phyloP scores from a whole-genome alignment of 805 yeast species.

The Kuraishia ogatae region DNA sequence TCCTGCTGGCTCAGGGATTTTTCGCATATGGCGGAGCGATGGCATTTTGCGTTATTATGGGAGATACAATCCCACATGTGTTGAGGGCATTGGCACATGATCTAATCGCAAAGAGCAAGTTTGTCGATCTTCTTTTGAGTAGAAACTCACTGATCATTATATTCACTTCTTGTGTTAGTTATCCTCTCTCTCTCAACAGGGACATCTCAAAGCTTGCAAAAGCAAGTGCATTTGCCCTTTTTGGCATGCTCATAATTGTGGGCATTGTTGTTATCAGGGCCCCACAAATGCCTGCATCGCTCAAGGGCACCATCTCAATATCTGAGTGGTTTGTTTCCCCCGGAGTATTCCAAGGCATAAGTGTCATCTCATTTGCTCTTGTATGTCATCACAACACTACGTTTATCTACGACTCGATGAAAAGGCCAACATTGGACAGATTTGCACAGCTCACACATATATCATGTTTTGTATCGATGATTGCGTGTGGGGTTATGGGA shows the following conservation, averaged over 20 bases:
- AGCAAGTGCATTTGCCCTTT: slow-evolving; percentile 77
- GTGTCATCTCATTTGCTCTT: slow-evolving; percentile 91
- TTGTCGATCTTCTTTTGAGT: slow-evolving; percentile 47
- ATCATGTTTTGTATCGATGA: slow-evolving; percentile 73
- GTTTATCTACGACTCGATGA: slow-evolving; percentile 78
- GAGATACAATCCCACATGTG: slow-evolving; percentile 92
- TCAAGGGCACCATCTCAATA: slow-evolving; percentile 38
- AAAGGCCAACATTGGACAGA: slow-evolving; percentile 64
- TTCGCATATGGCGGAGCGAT: slow-evolving; percentile 93
- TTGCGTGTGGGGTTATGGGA: slow-evolving; percentile 73
- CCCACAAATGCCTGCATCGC: slow-evolving; percentile 41
- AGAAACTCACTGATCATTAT: slow-evolving; percentile 65
- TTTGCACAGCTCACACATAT: slow-evolving; percentile 76
- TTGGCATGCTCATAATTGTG: slow-evolving; percentile 79
- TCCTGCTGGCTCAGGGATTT: slow-evolving; percentile 70
- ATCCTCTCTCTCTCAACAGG: slow-evolving; percentile 71
- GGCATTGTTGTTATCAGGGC: slow-evolving; percentile 66
- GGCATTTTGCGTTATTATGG: slow-evolving; percentile 91
- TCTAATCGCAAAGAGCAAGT: slow-evolving; percentile 22
- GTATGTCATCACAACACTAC: slow-evolving; percentile 95
- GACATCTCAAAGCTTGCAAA: slow-evolving; percentile 82
- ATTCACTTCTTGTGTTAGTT: slow-evolving; percentile 66
- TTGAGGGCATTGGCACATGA: slow-evolving; percentile 54
- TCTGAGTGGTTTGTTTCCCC: slow-evolving; percentile 45
- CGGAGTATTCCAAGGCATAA: slow-evolving; percentile 77